phyloP scores from a whole-genome alignment of 495 filamentous ascomycete species.

The Choiromyces venosus region DNA sequence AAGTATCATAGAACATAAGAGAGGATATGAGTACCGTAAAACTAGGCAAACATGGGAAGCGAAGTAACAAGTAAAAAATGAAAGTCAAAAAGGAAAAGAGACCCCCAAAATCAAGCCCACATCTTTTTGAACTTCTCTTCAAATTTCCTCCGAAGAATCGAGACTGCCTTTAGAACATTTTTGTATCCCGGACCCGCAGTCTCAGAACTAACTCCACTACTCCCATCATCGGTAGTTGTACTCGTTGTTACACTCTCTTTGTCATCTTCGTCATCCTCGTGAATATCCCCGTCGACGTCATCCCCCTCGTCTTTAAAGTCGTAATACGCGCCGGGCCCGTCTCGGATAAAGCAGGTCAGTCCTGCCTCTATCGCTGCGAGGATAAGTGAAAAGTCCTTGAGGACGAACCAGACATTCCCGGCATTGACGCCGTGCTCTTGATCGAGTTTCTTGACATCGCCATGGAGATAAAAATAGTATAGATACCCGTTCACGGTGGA shows the following conservation, averaged over 20 bases:
- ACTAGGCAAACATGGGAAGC: neutral
- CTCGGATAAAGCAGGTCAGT: constrained; percentile 52
- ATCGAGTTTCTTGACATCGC: constrained; percentile 54
- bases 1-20: neutral
- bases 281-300: constrained; percentile 39
- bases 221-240: neutral
- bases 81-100: neutral
- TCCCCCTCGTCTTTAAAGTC: constrained; percentile 43
- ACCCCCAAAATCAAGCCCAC: constrained; percentile 45
- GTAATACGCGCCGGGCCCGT: constrained; percentile 47
- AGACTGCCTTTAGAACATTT: constrained; percentile 57
- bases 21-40: neutral
- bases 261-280: constrained; percentile 42
- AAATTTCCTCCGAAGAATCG: constrained; percentile 55
- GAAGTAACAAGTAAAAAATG: neutral
- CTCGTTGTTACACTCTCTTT: constrained; percentile 27
- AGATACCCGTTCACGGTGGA: constrained; percentile 63
- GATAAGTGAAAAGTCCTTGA: constrained; percentile 61
- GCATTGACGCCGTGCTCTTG: constrained; percentile 57
- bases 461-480: constrained; percentile 69
- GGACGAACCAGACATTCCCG: constrained; percentile 60
- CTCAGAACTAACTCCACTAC: constrained; percentile 32
- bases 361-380: constrained; percentile 60
- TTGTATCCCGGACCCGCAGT: constrained; percentile 43
- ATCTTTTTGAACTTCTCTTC: constrained; percentile 62